Evolutionary conservation across 2,329 filamentous ascomycete genomes (phyloP).

Genomic region (Diaporthe amygdali): DNA sequence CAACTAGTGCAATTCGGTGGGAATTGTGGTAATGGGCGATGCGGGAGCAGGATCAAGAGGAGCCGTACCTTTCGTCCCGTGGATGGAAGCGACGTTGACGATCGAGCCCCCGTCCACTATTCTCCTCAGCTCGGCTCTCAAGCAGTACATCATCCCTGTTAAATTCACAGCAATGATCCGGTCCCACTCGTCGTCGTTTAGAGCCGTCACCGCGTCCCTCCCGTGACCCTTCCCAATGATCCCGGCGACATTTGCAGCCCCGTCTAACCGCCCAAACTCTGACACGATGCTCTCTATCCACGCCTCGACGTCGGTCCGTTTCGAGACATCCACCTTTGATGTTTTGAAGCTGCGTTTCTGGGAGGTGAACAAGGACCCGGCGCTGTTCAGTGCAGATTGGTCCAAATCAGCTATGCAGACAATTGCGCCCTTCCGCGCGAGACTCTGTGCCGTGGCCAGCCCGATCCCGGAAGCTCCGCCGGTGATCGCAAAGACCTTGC

Average conservation of each 20-base stretch:
- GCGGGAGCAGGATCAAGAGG: not conserved
- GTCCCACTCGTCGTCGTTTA: slow-evolving; percentile 55
- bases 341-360: slow-evolving; percentile 34
- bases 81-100: slow-evolving; percentile 61
- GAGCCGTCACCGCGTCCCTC: slow-evolving; percentile 43
- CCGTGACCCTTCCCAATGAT: slow-evolving; percentile 50
- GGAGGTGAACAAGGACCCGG: slow-evolving; percentile 37
- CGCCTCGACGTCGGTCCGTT: slow-evolving; percentile 51
- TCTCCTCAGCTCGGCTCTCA: slow-evolving; percentile 49
- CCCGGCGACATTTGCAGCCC: slow-evolving; percentile 61
- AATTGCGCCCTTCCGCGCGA: slow-evolving; percentile 41
- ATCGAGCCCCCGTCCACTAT: slow-evolving; percentile 59
- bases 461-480: slow-evolving; percentile 42
- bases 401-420: slow-evolving; percentile 47
- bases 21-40: not conserved
- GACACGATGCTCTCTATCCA: slow-evolving; percentile 54
- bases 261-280: slow-evolving; percentile 57
- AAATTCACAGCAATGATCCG: slow-evolving; percentile 54
- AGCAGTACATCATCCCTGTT: slow-evolving; percentile 57
- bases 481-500: slow-evolving; percentile 27
- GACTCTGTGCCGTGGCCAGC: slow-evolving; percentile 43
- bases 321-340: slow-evolving; percentile 51
- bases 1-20: no score
- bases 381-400: slow-evolving; percentile 33
- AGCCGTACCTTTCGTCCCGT: slow-evolving; percentile 44